Evolutionary conservation across 257 asterid genomes (phyloP).

Genomic region (Anisodus tanguticus): DNA sequence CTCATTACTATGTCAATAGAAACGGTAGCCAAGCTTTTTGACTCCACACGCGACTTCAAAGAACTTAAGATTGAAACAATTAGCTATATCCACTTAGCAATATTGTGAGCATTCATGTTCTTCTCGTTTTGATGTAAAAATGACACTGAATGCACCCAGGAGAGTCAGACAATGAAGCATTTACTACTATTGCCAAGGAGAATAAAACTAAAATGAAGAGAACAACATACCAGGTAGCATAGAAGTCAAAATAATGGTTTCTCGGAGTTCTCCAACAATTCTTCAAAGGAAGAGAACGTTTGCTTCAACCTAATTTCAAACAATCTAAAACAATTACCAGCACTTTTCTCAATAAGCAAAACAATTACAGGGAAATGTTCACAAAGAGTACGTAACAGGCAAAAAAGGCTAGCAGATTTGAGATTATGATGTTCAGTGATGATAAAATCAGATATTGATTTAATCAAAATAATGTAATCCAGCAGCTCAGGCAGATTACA

Average conservation of each 20-base stretch:
- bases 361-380: not conserved
- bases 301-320: constrained; percentile 70
- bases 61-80: constrained; percentile 16
- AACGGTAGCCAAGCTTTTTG: not conserved
- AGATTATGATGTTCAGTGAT: not conserved
- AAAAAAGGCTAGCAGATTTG: not conserved
- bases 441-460: not conserved
- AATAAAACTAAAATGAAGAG: not conserved
- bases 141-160: not conserved
- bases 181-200: not conserved
- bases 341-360: not conserved
- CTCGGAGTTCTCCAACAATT: constrained; percentile 71
- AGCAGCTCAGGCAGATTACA: not conserved
- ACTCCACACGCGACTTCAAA: not conserved
- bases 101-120: not conserved
- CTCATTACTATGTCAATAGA: not conserved
- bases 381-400: not conserved
- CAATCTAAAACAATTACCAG: not conserved
- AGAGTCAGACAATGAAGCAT: not conserved
- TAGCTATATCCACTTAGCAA: constrained; percentile 12
- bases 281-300: constrained; percentile 81
- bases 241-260: constrained; percentile 89
- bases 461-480: not conserved
- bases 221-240: constrained; percentile 84
- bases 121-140: not conserved